phyloP scores from a whole-genome alignment of 495 filamentous ascomycete species.

The Penicillium mononematosum region DNA sequence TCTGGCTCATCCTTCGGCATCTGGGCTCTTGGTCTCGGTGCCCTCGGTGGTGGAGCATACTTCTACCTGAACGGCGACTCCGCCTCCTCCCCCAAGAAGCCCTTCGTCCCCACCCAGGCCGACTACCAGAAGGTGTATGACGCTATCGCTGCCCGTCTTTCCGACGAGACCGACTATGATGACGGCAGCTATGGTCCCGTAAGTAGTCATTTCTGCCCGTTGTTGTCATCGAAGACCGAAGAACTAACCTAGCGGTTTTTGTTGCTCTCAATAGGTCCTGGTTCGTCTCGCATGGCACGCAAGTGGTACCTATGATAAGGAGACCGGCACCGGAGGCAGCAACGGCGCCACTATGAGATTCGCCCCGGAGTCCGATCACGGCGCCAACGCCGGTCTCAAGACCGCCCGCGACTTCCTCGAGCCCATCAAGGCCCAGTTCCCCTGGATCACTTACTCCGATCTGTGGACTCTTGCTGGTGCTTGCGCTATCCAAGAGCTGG shows the following conservation, averaged over 20 bases:
- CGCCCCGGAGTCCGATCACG: slow-evolving; percentile 84
- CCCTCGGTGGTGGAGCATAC: slow-evolving; percentile 66
- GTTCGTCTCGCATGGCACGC: slow-evolving; percentile 85
- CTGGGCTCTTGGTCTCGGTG: slow-evolving; percentile 54
- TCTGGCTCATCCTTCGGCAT: slow-evolving; percentile 45
- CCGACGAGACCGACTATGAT: slow-evolving; percentile 92
- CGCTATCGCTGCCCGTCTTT: slow-evolving; percentile 71
- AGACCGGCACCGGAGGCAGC: slow-evolving; percentile 86
- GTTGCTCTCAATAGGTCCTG: slow-evolving; percentile 50
- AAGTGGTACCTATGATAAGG: slow-evolving; percentile 84
- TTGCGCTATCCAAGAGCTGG: slow-evolving; percentile 89
- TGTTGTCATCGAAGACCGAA: background rate
- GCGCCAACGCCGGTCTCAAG: slow-evolving; percentile 90
- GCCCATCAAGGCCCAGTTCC: slow-evolving; percentile 82
- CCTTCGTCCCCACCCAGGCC: slow-evolving; percentile 71
- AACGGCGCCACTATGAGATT: slow-evolving; percentile 99
- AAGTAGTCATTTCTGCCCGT: slow-evolving; percentile 25
- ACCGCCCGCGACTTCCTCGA: slow-evolving; percentile 88
- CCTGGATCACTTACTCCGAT: slow-evolving; percentile 95
- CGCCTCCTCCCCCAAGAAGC: slow-evolving; percentile 32
- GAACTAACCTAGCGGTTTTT: slow-evolving; percentile 13
- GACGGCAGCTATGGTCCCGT: slow-evolving; percentile 94
- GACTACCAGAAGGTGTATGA: slow-evolving; percentile 98
- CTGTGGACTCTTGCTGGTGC: slow-evolving; percentile 92
- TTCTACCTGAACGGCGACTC: slow-evolving; percentile 60